Base-by-base conservation (phyloP, 192 early-diverging fungal species). In the Geosiphon pyriformis region DNA sequence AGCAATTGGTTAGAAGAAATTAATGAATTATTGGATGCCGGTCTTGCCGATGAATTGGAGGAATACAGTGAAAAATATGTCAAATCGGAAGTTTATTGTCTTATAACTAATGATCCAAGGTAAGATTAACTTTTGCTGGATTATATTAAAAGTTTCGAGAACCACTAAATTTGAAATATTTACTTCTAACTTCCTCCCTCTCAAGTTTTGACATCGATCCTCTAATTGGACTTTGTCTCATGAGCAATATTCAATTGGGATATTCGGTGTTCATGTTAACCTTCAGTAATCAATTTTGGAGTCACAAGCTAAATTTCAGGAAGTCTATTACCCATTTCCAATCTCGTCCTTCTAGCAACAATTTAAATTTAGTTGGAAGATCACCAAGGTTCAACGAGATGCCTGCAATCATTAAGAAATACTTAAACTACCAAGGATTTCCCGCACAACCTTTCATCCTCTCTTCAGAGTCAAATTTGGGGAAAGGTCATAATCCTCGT, bases 1-100 rank as follows among this genome's bases (percentile, higher is more conserved):
- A 72, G 78, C 17, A 72, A 73, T 55, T 90, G 89, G 87, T 49
- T 86, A 48, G 68, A 71, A 8, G 61, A 72, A 0, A 67, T 74
- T 0, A 60, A 70, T 26, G 52, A 75, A 42, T 53, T 65, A 20
- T 70, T 59, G 10, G 64, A 61, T 26, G 27, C 29, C 30, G 35
- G 7, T 10, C 10, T 25, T 47, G 27, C 29, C 11, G 30, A 29
- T 20, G 17, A 23, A 8, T 22, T 54, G 6, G 32, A 34, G 31
- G 12, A 10, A 22, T 52, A 51, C 26, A 33, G 33, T 22, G 18
- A 50, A 33, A 52, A 64, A 34, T 15, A 57, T 8, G 20, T 18
- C 3, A 55, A 47, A 47, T 67, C 65, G 2, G 37, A 67, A 26
- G 55, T 67, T n/a, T 46, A 20, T 27, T 67, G 65, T 52, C 34